Evolutionary conservation across 2,329 filamentous ascomycete genomes (phyloP), one percentile per base, ranked within the genome.

Genomic region (Dactylellina haptotyla): DNA sequence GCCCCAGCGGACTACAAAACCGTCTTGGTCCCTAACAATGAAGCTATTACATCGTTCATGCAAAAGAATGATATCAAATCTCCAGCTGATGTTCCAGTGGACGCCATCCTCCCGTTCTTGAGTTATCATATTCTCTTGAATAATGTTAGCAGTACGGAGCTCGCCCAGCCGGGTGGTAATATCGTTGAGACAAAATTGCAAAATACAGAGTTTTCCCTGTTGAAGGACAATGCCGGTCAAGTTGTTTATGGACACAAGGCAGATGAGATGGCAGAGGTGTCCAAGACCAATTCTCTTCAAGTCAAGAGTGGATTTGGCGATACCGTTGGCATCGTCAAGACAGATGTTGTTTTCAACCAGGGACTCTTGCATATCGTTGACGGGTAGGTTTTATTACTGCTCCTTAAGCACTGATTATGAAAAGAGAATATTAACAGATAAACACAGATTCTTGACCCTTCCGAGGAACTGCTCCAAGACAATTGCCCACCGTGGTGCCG

Each of bases 401-500:
- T 18, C 9, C 9, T 23, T 53, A 9, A 20, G 12, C 10, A 20
- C 53, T 8, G 8, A 14, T 25, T 2, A 10, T 20, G 1, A 43
- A 43, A 6, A 1, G 37, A 46, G 1, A 61, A 43, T 20, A 26
- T 25, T 20, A 46, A 66, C 32, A 58, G 10, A 25, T 32, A 16
- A 12, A 16, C 9, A 46, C 43, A 66, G 69, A 25, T 34, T 73
- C 1, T 45, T 73, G 23, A 62, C 69, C 14, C 54, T 73, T 3
- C 69, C 69, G 9, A 61, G 25, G 16, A 73, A 73, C 30, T 73
- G 69, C 43, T 73, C 69, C n/a, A 66, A 56, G 16, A 73, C 69
- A 9, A 73, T 73, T 18, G 28, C 62, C 6, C 54, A 61, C 48
- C 69, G 48, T 14, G 69, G 69, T 16, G 69, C 69, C 4, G 69